These are phyloP conservation scores for Panicum virgatum DNA, from an alignment of 202 grass and related monocot species.

Conservation along the genomic window DNA sequence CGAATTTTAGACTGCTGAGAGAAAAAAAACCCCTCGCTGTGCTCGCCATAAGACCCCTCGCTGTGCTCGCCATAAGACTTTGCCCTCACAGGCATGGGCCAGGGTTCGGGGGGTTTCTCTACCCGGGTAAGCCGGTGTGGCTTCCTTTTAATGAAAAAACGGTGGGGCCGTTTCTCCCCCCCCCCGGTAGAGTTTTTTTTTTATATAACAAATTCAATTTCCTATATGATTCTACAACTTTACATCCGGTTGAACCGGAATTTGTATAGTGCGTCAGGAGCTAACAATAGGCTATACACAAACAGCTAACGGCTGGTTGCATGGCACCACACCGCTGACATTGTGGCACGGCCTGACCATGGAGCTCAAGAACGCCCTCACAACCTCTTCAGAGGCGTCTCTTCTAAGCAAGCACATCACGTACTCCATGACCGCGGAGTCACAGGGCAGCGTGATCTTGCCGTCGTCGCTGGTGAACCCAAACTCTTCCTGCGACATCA, in stretches of 20 bases:
- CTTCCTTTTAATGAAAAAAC: too few relatives aligned
- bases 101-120: too few relatives aligned
- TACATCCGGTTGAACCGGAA: background rate
- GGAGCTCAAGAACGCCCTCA: conserved; percentile 48
- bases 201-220: background rate
- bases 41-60: too few relatives aligned
- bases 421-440: conserved; percentile 50
- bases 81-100: too few relatives aligned
- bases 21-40: too few relatives aligned
- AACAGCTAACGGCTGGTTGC: background rate
- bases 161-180: too few relatives aligned
- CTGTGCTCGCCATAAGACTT: too few relatives aligned
- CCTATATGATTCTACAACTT: background rate
- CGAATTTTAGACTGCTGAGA: too few relatives aligned
- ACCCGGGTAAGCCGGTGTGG: too few relatives aligned
- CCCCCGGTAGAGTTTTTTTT: too few relatives aligned
- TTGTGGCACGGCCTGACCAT: conserved; percentile 29
- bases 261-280: conserved; percentile 8
- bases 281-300: conserved; percentile 15
- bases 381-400: conserved; percentile 50
- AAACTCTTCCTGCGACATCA: conserved; percentile 59
- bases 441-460: conserved; percentile 56
- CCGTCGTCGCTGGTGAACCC: conserved; percentile 40
- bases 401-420: conserved; percentile 49
- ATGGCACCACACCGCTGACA: background rate